Base-by-base conservation (phyloP, 176 grass and related monocot species). In the Carex parvula region DNA sequence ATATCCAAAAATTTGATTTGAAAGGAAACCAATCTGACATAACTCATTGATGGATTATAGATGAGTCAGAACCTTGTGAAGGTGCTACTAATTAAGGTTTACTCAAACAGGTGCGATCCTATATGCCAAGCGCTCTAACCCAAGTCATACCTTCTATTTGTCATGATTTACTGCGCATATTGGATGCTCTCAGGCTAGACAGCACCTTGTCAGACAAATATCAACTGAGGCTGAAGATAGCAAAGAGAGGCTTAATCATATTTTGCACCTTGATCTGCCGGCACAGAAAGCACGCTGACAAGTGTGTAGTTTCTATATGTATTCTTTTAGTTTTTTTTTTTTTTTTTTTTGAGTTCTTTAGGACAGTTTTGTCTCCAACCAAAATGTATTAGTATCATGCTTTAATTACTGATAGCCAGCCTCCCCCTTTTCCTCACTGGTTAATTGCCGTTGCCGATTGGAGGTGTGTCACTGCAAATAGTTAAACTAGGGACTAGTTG, bases 221-320 rank as follows among this genome's bases (percentile, higher is more conserved):
- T 54, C 50, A 60, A 41, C 46, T 70, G 61, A 91, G 80, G 70
- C 81, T 92, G 64, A 97, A 92, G 72, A 94, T 88, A 87, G 92
- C 90, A 89, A 97, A 97, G 83, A 97, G 94, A 88, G 86, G 92
- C 82, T 88, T 97, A 64, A 84, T 92, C 46, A 91, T 97, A 82
- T 88, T 94, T 91, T 94, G 90, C 73, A 83, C 87, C 66, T 88
- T 97, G 77, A 87, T 97, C 46, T 94, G 88, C 60, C 92, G 92
- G 35, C 94, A 97, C 62, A 78, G 94, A 82, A 97, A 92, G 81
- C 88, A 94, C 80, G 84, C 92, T 71, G 94, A 97, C 74, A 86
- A 91, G 94, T 97, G 88, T 68, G 79, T 84, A 81, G 32, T 9
- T 39, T 46, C 67, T 67, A 17, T 89, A 70, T 82, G 55, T 84